Percentiles rank a stretch among this genome's conserved stretches.
Conservation (phyloP, 371 early-diverging fungal species). For the Mucor lusitanicus region DNA sequence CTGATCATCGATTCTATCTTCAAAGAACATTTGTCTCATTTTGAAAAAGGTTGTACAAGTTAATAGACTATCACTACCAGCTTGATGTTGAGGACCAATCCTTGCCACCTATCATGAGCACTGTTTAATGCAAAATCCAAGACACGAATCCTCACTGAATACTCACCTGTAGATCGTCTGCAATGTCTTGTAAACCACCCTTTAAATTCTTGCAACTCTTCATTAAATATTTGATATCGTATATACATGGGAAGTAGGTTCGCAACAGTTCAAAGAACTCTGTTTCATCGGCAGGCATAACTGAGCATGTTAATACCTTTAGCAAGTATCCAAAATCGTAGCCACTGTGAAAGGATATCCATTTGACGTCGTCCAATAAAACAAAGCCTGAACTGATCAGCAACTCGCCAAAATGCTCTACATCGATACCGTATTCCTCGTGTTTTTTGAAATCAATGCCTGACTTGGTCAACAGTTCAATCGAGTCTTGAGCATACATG, state of each 20-base stretch:
- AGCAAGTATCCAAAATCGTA: constrained; percentile 99
- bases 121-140: neutral
- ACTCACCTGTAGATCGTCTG: constrained; percentile 91
- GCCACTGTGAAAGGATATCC: constrained; percentile 99
- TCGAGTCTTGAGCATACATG: constrained; percentile 99
- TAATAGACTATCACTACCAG: constrained; percentile 98
- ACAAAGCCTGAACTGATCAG: constrained; percentile 98
- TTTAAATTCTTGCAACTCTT: constrained; percentile 95
- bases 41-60: constrained; percentile 97
- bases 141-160: neutral
- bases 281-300: constrained; percentile 91
- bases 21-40: constrained; percentile 94
- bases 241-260: constrained; percentile 97
- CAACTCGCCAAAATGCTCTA: constrained; percentile 96
- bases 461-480: constrained; percentile 95
- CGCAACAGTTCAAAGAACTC: constrained; percentile 95
- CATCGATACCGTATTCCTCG: constrained; percentile 97
- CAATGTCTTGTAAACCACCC: constrained; percentile 99
- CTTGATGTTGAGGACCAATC: constrained; percentile 99
- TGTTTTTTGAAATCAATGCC: constrained; percentile 99
- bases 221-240: constrained; percentile 99
- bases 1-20: constrained; percentile 90
- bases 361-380: constrained; percentile 89
- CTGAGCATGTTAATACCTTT: constrained; percentile 92
- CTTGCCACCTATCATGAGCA: constrained; percentile 69